Evolutionary conservation across 768 basidiomycete genomes (phyloP).

Genomic region (Coprinellus micaceus): DNA sequence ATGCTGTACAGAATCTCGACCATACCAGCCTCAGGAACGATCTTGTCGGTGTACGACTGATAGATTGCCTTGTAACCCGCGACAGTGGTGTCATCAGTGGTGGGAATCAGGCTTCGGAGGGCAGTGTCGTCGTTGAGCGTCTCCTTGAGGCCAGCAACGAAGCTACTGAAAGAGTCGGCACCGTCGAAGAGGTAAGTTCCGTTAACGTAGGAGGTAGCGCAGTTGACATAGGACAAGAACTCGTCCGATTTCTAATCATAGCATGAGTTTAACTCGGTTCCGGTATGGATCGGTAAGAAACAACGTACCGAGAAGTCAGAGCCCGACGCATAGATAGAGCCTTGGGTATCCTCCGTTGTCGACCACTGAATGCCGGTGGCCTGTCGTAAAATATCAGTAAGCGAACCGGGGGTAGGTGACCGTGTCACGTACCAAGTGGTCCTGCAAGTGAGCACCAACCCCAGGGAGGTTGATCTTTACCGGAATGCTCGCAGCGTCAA

Average conservation of each 20-base stretch:
- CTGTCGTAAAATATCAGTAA: constrained; percentile 8
- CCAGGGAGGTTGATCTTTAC: constrained; percentile 50
- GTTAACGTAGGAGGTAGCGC: constrained; percentile 61
- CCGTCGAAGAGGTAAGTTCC: constrained; percentile 43
- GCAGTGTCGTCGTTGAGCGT: constrained; percentile 8
- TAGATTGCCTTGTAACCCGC: constrained; percentile 58
- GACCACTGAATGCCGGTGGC: constrained; percentile 22
- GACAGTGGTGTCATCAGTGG: constrained; percentile 40
- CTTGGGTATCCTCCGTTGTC: constrained; percentile 24
- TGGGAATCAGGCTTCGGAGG: constrained; percentile 36
- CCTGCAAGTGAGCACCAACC: constrained; percentile 59
- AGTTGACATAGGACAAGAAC: constrained; percentile 61
- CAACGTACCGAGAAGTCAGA: constrained; percentile 28
- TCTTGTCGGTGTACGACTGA: constrained; percentile 35
- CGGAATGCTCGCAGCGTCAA: constrained; percentile 42
- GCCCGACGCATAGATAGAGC: constrained; percentile 21
- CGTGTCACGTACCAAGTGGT: constrained; percentile 34
- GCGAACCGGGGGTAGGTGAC: neutral
- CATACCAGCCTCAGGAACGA: constrained; percentile 43
- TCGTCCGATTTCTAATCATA: constrained; percentile 25
- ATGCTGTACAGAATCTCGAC: constrained; percentile 53
- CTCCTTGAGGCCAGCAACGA: constrained; percentile 14
- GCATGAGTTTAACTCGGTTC: no score
- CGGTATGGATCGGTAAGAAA: no score
- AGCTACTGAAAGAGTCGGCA: constrained; percentile 18